These are phyloP conservation scores for Linnemannia elongata DNA, from an alignment of 192 early-diverging fungal genomes.

Conservation along the genomic window DNA sequence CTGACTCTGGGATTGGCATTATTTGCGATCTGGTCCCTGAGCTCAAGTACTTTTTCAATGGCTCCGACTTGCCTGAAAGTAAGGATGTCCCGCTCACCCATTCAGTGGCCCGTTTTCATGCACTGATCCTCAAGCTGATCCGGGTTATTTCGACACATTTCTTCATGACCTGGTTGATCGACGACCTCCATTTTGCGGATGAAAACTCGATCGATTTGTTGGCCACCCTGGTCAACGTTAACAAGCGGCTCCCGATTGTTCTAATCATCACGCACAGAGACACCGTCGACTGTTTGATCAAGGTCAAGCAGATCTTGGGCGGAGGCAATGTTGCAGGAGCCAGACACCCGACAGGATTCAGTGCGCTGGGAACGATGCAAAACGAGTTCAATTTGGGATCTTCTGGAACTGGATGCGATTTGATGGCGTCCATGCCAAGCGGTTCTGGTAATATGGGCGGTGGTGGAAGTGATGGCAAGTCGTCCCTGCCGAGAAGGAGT, in stretches of 20 bases:
- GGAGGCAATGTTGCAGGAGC: slow-evolving; percentile 28
- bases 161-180: slow-evolving; percentile 57
- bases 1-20: slow-evolving; percentile 46
- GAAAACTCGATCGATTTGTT: slow-evolving; percentile 46
- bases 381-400: slow-evolving; percentile 12
- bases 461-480: not conserved
- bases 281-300: slow-evolving; percentile 42
- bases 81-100: slow-evolving; percentile 45
- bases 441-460: not conserved
- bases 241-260: slow-evolving; percentile 49
- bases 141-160: slow-evolving; percentile 57
- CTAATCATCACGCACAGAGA: slow-evolving; percentile 48
- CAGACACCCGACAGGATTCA: slow-evolving; percentile 20
- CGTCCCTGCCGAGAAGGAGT: not conserved
- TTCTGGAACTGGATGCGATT: not conserved
- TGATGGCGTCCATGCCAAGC: not conserved
- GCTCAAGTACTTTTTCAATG: slow-evolving; percentile 43
- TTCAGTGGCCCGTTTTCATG: slow-evolving; percentile 46
- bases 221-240: slow-evolving; percentile 49
- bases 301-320: slow-evolving; percentile 47
- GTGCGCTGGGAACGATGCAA: slow-evolving; percentile 27
- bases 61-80: slow-evolving; percentile 40
- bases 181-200: slow-evolving; percentile 50
- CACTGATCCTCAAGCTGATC: slow-evolving; percentile 46
- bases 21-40: slow-evolving; percentile 53